A percentile compares a stretch with the other conserved stretches of the same genome.
These are phyloP conservation scores for Sphagnum magellanicum DNA, from an alignment of 228 moss, liverwort and hornwort species.

Conservation along the genomic window DNA sequence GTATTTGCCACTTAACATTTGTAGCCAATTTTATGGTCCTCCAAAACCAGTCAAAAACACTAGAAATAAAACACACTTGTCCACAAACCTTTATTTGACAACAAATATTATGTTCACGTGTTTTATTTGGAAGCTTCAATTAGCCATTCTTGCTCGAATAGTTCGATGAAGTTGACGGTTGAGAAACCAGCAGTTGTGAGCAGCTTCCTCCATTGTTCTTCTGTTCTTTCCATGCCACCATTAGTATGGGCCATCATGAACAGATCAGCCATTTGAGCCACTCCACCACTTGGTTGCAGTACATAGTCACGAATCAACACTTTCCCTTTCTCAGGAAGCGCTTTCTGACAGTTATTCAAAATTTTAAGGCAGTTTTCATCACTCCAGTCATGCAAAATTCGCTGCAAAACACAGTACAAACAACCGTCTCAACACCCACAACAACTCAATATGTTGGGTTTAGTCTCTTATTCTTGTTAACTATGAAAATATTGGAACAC, in stretches of 20 bases:
- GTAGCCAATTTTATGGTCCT: too few relatives aligned
- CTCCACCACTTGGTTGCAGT: conserved; percentile 15
- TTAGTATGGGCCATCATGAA: conserved; percentile 20
- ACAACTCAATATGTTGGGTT: too few relatives aligned
- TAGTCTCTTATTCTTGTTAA: too few relatives aligned
- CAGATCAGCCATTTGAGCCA: conserved; percentile 14
- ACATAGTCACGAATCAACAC: conserved; percentile 39
- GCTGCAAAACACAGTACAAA: conserved; percentile 15
- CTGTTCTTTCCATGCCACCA: conserved; percentile 27
- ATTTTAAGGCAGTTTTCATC: conserved; percentile 48
- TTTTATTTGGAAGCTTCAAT: too few relatives aligned
- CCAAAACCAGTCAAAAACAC: too few relatives aligned
- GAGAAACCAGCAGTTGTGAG: conserved; percentile 19
- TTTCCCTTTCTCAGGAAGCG: conserved; percentile 35
- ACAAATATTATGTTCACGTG: too few relatives aligned
- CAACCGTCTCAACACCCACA: too few relatives aligned
- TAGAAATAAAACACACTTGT: too few relatives aligned
- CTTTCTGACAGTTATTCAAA: conserved; percentile 42
- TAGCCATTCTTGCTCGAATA: not conserved
- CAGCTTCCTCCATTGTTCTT: conserved; percentile 19
- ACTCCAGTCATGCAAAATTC: conserved; percentile 64
- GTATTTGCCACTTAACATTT: too few relatives aligned
- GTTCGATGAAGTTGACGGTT: conserved; percentile 5
- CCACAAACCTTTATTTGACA: too few relatives aligned
- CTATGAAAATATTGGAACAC: too few relatives aligned